Conservation (phyloP, 495 filamentous ascomycete genomes). For the Ramalina peruviana region DNA sequence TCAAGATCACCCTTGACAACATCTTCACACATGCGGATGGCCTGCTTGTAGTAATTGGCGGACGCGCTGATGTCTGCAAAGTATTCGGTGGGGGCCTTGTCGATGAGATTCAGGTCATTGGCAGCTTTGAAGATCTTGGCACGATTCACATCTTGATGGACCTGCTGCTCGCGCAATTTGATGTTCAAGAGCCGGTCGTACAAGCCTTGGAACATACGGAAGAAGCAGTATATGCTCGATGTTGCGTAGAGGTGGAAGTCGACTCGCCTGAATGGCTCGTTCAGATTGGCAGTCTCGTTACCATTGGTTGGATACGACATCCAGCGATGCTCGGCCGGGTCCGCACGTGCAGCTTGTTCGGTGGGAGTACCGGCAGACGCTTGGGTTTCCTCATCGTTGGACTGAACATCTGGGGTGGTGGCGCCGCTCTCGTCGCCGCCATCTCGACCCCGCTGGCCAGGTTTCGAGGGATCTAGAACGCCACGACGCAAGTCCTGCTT, state of each 20-base stretch:
- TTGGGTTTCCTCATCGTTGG: slow-evolving; percentile 48
- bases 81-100: slow-evolving; percentile 67
- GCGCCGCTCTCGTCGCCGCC: slow-evolving; percentile 68
- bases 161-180: slow-evolving; percentile 61
- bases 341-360: slow-evolving; percentile 19
- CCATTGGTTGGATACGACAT: slow-evolving; percentile 42
- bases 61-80: slow-evolving; percentile 51
- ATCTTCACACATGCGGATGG: slow-evolving; percentile 53
- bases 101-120: slow-evolving; percentile 58
- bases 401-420: slow-evolving; percentile 69
- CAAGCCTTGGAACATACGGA: slow-evolving; percentile 77
- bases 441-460: slow-evolving; percentile 54
- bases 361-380: slow-evolving; percentile 25
- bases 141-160: slow-evolving; percentile 55
- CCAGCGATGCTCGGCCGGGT: slow-evolving; percentile 41
- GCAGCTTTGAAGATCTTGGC: slow-evolving; percentile 62
- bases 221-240: slow-evolving; percentile 79
- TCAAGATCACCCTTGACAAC: slow-evolving; percentile 65
- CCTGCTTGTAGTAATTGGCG: slow-evolving; percentile 56
- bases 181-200: slow-evolving; percentile 72
- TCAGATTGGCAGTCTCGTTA: slow-evolving; percentile 46
- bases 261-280: slow-evolving; percentile 65
- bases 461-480: slow-evolving; percentile 64
- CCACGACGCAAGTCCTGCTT: slow-evolving; percentile 73
- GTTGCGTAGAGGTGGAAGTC: slow-evolving; percentile 82